Percentiles rank a stretch among this genome's conserved stretches.
Evolutionary conservation across 768 basidiomycete species (phyloP).

Genomic region (Chiua virens): DNA sequence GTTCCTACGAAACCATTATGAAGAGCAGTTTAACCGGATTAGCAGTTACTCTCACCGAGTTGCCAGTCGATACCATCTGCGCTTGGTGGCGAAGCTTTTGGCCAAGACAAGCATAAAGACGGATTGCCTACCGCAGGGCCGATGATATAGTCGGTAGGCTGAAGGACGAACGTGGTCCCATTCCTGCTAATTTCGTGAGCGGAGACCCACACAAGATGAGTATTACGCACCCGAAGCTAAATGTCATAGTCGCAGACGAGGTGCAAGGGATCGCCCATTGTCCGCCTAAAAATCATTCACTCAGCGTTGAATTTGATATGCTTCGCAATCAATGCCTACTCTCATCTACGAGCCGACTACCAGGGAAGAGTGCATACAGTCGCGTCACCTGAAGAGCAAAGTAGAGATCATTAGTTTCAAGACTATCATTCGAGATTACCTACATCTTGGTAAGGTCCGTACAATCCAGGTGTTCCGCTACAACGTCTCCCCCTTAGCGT

Average conservation of each 20-base stretch:
- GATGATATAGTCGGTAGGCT: slow-evolving; percentile 77
- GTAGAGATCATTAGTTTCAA: neutral
- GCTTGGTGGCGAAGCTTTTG: slow-evolving; percentile 61
- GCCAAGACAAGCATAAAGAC: slow-evolving; percentile 73
- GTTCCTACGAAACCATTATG: slow-evolving; percentile 39
- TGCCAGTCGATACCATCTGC: slow-evolving; percentile 84
- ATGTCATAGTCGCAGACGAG: slow-evolving; percentile 54
- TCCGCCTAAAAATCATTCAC: slow-evolving; percentile 40
- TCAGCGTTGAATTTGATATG: neutral
- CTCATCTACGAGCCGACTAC: slow-evolving; percentile 67
- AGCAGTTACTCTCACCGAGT: slow-evolving; percentile 47
- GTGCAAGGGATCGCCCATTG: slow-evolving; percentile 79
- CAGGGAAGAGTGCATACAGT: slow-evolving; percentile 57
- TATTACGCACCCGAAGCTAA: slow-evolving; percentile 65
- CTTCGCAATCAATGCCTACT: slow-evolving; percentile 33
- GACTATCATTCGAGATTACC: slow-evolving; percentile 15
- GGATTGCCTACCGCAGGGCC: slow-evolving; percentile 67
- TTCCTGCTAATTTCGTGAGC: slow-evolving; percentile 16
- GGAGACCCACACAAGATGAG: neutral
- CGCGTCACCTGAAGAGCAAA: slow-evolving; percentile 55
- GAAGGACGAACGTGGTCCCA: slow-evolving; percentile 51
- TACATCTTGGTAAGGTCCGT: slow-evolving; percentile 79
- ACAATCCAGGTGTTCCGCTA: slow-evolving; percentile 71
- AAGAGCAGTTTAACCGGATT: neutral
- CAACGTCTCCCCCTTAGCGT: slow-evolving; percentile 1